These are phyloP conservation scores for Moringa oleifera DNA, from an alignment of 345 rosid species.

Conservation along the genomic window DNA sequence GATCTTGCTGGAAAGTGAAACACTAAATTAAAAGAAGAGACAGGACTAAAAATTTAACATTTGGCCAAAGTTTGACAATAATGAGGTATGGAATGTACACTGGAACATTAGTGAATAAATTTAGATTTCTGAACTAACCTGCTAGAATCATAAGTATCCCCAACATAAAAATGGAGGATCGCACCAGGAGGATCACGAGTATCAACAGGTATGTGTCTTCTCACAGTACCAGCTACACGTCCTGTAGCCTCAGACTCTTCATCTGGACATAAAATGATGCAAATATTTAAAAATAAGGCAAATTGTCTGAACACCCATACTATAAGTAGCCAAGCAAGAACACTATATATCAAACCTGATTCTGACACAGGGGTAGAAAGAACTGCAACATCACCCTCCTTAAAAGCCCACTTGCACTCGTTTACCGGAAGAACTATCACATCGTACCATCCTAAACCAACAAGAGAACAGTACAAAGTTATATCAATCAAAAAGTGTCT, in stretches of 20 bases:
- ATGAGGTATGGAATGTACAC: neutral
- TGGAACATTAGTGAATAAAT: neutral
- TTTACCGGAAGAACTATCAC: constrained; percentile 62
- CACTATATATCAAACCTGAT: constrained; percentile 38
- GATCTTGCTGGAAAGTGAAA: constrained; percentile 49
- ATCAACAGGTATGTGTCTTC: constrained; percentile 86
- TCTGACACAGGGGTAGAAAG: constrained; percentile 81
- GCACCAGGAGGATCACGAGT: constrained; percentile 97
- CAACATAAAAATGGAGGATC: constrained; percentile 93
- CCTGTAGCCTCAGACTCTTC: constrained; percentile 71
- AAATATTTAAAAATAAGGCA: no score
- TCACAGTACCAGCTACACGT: constrained; percentile 91
- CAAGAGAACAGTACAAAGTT: constrained; percentile 21
- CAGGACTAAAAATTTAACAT: neutral
- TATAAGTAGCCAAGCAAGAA: neutral
- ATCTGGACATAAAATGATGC: constrained; percentile 19
- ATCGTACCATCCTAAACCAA: constrained; percentile 88
- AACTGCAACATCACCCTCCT: constrained; percentile 99
- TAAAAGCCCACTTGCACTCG: constrained; percentile 90
- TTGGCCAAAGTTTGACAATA: neutral
- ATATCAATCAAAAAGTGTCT: no score
- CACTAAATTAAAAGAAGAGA: neutral
- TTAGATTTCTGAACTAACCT: constrained; percentile 37
- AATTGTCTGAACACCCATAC: neutral
- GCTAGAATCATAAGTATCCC: constrained; percentile 59